These are phyloP conservation scores for Cymbopogon flexuosus DNA, from an alignment of 202 grass and related monocot genomes.

Conservation along the genomic window DNA sequence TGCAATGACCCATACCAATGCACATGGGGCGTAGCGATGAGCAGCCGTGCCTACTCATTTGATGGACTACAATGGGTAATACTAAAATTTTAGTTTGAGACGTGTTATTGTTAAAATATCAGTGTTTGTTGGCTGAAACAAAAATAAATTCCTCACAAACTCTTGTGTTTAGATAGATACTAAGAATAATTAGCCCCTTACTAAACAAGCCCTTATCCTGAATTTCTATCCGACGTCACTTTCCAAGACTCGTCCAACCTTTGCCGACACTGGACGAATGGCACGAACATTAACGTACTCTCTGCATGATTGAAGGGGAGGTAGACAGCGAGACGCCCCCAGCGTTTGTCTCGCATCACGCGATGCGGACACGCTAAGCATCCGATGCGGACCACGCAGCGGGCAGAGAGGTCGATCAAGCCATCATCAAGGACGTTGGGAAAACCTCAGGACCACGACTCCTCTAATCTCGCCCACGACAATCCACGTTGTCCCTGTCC, in stretches of 20 bases:
- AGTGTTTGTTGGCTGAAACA: background rate
- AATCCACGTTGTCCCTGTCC: background rate
- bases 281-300: background rate
- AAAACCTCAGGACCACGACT: background rate
- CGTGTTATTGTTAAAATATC: background rate
- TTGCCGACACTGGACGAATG: slow-evolving; percentile 13
- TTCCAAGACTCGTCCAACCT: background rate
- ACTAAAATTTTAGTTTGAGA: background rate
- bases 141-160: background rate
- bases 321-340: background rate
- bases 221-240: background rate
- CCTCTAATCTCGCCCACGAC: background rate
- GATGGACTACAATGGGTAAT: background rate
- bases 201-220: background rate
- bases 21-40: too few relatives aligned
- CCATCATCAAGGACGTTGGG: background rate
- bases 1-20: background rate
- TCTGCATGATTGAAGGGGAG: background rate
- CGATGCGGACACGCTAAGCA: background rate
- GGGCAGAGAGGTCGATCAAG: background rate
- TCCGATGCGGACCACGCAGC: background rate
- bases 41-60: background rate
- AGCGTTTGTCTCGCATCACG: background rate
- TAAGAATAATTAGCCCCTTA: background rate
- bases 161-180: background rate